Percentiles rank a stretch among this genome's conserved stretches.
Evolutionary conservation across 1,139 yeast species (phyloP).

Genomic region (Scheffersomyces stambukii): DNA sequence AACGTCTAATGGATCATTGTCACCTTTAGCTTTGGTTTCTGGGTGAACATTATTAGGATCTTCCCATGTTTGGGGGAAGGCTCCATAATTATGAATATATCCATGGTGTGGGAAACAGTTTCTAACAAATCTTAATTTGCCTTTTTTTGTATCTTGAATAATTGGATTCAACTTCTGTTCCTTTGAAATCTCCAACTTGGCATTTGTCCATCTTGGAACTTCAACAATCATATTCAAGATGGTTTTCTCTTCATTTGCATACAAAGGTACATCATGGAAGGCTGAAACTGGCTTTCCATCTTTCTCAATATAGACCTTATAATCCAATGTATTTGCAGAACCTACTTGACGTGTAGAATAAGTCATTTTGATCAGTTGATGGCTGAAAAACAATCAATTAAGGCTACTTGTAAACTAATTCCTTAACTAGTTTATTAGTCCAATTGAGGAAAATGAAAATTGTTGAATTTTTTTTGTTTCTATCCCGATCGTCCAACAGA

Average conservation of each 20-base stretch:
- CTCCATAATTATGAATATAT: slow-evolving; percentile 94
- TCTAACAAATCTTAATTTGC: slow-evolving; percentile 79
- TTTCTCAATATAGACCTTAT: slow-evolving; percentile 63
- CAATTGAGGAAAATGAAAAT: no score
- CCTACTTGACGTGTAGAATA: slow-evolving; percentile 84
- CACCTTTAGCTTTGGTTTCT: slow-evolving; percentile 83
- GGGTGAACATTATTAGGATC: slow-evolving; percentile 57
- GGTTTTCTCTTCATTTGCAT: slow-evolving; percentile 56
- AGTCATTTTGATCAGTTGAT: no score
- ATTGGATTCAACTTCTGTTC: slow-evolving; percentile 79
- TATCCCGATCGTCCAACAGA: no score
- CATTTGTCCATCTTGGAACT: slow-evolving; percentile 95
- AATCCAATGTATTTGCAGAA: slow-evolving; percentile 87
- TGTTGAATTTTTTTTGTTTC: no score
- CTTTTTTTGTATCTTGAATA: slow-evolving; percentile 89
- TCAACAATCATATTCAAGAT: slow-evolving; percentile 88
- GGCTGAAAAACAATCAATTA: no score
- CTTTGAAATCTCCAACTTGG: slow-evolving; percentile 85
- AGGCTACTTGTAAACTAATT: no score
- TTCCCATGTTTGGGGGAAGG: slow-evolving; percentile 99
- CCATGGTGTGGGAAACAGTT: slow-evolving; percentile 97
- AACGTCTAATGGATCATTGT: slow-evolving; percentile 94
- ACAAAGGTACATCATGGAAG: slow-evolving; percentile 88
- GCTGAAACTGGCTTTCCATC: slow-evolving; percentile 43
- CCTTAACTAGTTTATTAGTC: no score